These are phyloP conservation scores for Auricularia cornea DNA, from an alignment of 768 basidiomycete species.

Conservation along the genomic window DNA sequence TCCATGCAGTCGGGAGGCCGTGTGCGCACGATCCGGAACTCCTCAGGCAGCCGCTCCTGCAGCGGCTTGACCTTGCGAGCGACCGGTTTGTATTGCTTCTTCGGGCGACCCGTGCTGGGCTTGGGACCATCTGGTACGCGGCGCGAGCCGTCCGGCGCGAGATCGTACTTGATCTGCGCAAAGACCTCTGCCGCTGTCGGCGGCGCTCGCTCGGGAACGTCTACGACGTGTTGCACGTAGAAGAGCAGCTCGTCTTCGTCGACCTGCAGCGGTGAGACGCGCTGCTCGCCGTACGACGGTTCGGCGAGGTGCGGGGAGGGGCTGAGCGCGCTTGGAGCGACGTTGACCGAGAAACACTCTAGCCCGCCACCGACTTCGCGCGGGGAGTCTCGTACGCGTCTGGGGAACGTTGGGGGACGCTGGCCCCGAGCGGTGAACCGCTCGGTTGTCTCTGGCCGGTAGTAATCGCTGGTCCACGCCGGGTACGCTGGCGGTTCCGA, in stretches of 20 bases:
- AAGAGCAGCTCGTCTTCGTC: background rate
- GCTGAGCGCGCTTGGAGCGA: too few species aligned
- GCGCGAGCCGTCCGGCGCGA: background rate
- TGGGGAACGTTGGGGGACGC: too few species aligned
- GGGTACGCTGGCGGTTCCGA: too few species aligned
- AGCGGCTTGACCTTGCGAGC: conserved; percentile 21
- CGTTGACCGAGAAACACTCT: too few species aligned
- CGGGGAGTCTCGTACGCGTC: too few species aligned
- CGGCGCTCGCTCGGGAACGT: background rate
- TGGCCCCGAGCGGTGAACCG: too few species aligned
- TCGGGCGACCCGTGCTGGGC: background rate
- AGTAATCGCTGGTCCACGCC: too few species aligned
- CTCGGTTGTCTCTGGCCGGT: too few species aligned
- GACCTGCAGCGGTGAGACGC: background rate
- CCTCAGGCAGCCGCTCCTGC: conserved; percentile 13
- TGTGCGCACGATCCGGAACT: conserved; percentile 20
- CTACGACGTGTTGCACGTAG: background rate
- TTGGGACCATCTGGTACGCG: background rate
- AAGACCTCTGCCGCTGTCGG: background rate
- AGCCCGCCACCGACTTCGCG: too few species aligned
- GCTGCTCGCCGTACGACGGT: too few species aligned
- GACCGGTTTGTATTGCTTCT: conserved; percentile 23
- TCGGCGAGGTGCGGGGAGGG: too few species aligned
- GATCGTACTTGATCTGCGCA: background rate
- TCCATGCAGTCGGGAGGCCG: conserved; percentile 22